Evolutionary conservation across 371 early-diverging fungal species (phyloP).

Genomic region (Rhizomucor miehei): DNA sequence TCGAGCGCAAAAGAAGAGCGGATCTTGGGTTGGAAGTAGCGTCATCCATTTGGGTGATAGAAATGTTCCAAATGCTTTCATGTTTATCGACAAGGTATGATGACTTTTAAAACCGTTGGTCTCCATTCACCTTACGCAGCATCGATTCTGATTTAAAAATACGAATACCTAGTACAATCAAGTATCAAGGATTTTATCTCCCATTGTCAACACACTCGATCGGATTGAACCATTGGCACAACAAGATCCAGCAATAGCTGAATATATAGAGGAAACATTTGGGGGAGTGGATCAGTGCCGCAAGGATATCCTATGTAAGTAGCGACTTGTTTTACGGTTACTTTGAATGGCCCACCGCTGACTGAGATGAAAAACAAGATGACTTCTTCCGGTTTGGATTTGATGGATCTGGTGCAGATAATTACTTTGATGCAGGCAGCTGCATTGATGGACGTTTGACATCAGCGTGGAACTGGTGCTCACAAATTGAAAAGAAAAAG

Average conservation of each 20-base stretch:
- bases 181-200: constrained; percentile 91
- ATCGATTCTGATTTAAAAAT: too few species aligned
- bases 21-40: constrained; percentile 92
- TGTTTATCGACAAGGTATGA: constrained; percentile 90
- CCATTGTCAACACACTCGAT: constrained; percentile 76
- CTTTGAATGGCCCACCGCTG: background rate
- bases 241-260: constrained; percentile 46
- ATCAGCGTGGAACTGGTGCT: constrained; percentile 96
- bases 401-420: constrained; percentile 95
- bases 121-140: too few species aligned
- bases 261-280: constrained; percentile 69
- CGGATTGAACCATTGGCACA: constrained; percentile 60
- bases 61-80: constrained; percentile 89
- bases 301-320: constrained; percentile 69
- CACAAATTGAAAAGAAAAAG: constrained; percentile 88
- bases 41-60: constrained; percentile 95
- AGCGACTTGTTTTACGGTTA: background rate
- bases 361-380: constrained; percentile 19
- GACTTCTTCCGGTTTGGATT: constrained; percentile 96
- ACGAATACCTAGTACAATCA: constrained; percentile 91
- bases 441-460: constrained; percentile 97
- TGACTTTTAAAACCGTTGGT: too few species aligned
- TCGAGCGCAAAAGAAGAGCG: constrained; percentile 79
- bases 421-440: constrained; percentile 92
- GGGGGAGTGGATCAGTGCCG: constrained; percentile 62